Evolutionary conservation across 148 eudicot genomes (phyloP).

Genomic region (Drosera capensis): DNA sequence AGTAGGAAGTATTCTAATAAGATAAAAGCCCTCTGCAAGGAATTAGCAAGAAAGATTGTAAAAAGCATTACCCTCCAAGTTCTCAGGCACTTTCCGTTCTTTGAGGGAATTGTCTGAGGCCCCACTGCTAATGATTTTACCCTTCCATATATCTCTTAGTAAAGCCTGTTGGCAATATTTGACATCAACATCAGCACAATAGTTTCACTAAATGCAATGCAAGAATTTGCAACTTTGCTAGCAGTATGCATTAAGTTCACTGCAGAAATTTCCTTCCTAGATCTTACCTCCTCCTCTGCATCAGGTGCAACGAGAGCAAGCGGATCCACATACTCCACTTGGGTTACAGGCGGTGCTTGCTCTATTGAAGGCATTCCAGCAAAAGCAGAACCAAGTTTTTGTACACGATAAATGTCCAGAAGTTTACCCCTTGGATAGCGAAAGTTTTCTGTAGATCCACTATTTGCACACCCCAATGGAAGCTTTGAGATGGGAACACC

Average conservation of each 20-base stretch:
- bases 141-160: constrained; percentile 66
- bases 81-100: constrained; percentile 40
- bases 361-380: constrained; percentile 33
- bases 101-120: constrained; percentile 32
- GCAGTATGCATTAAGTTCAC: neutral
- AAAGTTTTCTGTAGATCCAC: constrained; percentile 25
- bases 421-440: constrained; percentile 82
- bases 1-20: too few relatives aligned
- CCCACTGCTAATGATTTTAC: constrained; percentile 57
- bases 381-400: constrained; percentile 34
- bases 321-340: constrained; percentile 40
- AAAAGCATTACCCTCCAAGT: constrained; percentile 29
- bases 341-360: constrained; percentile 48
- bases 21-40: too few relatives aligned
- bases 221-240: neutral
- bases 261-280: constrained; percentile 1
- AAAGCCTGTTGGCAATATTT: constrained; percentile 30
- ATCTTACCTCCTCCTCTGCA: constrained; percentile 65
- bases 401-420: constrained; percentile 77
- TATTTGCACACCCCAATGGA: constrained; percentile 34
- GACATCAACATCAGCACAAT: constrained; percentile 5
- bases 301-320: constrained; percentile 73
- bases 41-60: neutral
- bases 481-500: constrained; percentile 22
- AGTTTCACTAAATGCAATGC: constrained; percentile 1